Evolutionary conservation across 148 eudicot species (phyloP).

Genomic region (Amaranthus hypochondriacus): DNA sequence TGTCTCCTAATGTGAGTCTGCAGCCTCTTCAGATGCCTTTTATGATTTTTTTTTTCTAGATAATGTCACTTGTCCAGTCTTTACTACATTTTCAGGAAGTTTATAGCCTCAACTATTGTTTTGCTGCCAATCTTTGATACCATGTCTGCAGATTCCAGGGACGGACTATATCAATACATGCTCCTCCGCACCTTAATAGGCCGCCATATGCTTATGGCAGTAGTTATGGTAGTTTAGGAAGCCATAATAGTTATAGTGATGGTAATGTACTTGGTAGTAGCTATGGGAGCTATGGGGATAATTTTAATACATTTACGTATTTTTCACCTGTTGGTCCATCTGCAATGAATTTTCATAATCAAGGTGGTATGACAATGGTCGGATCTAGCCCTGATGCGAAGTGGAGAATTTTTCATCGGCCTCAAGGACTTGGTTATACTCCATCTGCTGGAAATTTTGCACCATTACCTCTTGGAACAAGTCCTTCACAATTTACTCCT

Average conservation of each 20-base stretch:
- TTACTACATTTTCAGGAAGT: neutral
- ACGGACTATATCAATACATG: conserved; percentile 41
- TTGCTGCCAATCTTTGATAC: conserved; percentile 2
- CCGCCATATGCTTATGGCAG: conserved; percentile 62
- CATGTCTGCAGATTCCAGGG: conserved; percentile 61
- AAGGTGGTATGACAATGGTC: conserved; percentile 56
- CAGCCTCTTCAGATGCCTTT: conserved; percentile 15
- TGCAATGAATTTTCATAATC: conserved; percentile 57
- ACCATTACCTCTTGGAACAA: conserved; percentile 86
- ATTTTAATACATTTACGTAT: conserved; percentile 54
- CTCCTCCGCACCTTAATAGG: conserved; percentile 60
- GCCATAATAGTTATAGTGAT: conserved; percentile 91
- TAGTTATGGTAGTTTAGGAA: conserved; percentile 95
- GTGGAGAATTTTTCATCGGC: conserved; percentile 49
- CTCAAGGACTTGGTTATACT: conserved; percentile 76
- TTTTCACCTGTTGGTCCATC: conserved; percentile 88
- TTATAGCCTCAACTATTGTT: neutral
- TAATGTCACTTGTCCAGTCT: neutral
- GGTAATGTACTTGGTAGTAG: conserved; percentile 74
- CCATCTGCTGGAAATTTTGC: conserved; percentile 73
- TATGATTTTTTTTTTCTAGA: neutral
- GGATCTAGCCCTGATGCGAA: conserved; percentile 88
- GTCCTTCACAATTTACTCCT: conserved; percentile 98
- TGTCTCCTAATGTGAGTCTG: conserved; percentile 90
- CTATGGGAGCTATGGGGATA: conserved; percentile 91